Base-by-base conservation (phyloP, 176 grass and related monocot genomes). In the Oryza glumipatula region DNA sequence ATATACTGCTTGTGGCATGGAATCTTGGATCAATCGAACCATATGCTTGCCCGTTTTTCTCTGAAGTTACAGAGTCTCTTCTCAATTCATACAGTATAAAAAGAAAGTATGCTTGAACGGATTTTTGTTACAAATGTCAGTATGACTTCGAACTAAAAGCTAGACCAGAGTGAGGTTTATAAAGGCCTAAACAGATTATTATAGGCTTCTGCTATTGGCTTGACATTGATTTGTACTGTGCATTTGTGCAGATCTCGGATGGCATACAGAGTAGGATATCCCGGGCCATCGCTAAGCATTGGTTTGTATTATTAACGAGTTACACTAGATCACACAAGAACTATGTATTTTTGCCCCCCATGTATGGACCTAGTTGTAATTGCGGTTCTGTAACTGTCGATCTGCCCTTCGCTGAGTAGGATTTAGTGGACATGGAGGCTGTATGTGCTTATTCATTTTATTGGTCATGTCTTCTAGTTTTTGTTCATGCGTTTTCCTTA, bases 161-260 rank as follows among this genome's bases (percentile, higher is more conserved):
- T 28, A 0, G 1, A 12, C 3, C 7, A 38, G 48, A 22, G 26
- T 60, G 32, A 14, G 12, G 26, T 22, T 52, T 68, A 13, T 26
- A 51, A 35, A 81, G 65, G 26, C 36, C 48, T 23, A 7, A 51
- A 23, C 13, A 3, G 66, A 39, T n/a, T 65, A 15, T 38, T 7
- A 11, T 65, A 1, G 13, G 11, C 16, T 30, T 70, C 33, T 44
- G 9, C 7, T 15, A 4, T 48, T 69, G 63, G n/a, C 11, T 17
- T 46, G 28, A 79, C 58, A 22, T 52, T 70, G 58, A 23, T 19
- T 67, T 58, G 46, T 22, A 47, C 66, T 64, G 17, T 32, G 7
- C 38, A 23, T 63, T 7, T n/a, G 3, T 86, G 83, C 86, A 88
- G 86, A 88, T 74, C 73, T 9, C 66, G 45, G 77, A 32, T 76